Evolutionary conservation across 192 early-diverging fungal genomes (phyloP).

Genomic region (Gryganskiella cystojenkinii): DNA sequence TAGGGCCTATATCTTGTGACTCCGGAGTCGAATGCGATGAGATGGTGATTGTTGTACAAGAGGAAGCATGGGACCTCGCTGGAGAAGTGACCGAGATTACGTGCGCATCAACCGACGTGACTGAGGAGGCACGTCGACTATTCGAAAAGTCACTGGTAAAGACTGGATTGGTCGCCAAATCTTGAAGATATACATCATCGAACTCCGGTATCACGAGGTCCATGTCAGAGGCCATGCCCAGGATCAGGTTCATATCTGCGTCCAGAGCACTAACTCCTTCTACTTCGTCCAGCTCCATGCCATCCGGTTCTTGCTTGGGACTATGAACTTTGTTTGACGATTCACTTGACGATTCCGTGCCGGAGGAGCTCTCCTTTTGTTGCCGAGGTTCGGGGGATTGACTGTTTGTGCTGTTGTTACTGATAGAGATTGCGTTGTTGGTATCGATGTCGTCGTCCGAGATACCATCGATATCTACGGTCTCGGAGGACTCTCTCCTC

Average conservation of each 20-base stretch:
- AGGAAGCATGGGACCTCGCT: constrained; percentile 14
- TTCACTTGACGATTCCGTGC: neutral
- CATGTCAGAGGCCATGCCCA: constrained; percentile 45
- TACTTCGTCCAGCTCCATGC: constrained; percentile 3
- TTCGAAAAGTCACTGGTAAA: neutral
- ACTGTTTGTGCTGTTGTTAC: neutral
- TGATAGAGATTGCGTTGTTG: neutral
- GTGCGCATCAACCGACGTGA: constrained; percentile 7
- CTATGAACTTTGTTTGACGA: neutral
- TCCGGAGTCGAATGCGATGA: constrained; percentile 13
- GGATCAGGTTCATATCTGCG: constrained; percentile 33
- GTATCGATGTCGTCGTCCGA: constrained; percentile 27
- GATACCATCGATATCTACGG: constrained; percentile 17
- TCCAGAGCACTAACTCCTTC: constrained; percentile 7
- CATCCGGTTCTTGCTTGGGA: neutral
- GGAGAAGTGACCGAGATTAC: neutral
- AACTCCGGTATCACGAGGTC: constrained; percentile 42
- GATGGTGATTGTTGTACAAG: constrained; percentile 29
- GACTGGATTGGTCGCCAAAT: constrained; percentile 16
- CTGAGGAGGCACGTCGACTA: constrained; percentile 5
- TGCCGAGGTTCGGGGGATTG: neutral
- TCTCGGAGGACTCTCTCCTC: constrained; percentile 12
- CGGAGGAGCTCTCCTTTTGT: neutral
- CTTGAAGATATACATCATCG: constrained; percentile 34
- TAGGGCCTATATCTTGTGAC: neutral